phyloP scores from a whole-genome alignment of 1,139 yeast species.

The Schwanniomyces etchellsii region DNA sequence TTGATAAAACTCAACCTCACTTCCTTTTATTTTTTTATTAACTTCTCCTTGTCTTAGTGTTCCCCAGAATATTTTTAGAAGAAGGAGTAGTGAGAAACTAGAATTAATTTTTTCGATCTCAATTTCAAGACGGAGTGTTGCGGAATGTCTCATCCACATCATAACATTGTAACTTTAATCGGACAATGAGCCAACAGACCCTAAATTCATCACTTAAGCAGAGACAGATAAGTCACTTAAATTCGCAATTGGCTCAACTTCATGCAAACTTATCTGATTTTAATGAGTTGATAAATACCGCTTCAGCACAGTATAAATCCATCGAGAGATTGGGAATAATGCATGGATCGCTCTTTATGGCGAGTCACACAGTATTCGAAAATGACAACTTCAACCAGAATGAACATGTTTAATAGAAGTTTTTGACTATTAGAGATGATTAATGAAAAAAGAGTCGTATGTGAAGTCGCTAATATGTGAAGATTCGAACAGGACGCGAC shows the following conservation, averaged over 20 bases:
- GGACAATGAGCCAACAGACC: slow-evolving; percentile 5
- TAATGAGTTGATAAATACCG: slow-evolving; percentile 47
- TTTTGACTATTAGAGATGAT: background rate
- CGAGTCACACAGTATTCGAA: slow-evolving; percentile 58
- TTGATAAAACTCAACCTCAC: too few relatives aligned
- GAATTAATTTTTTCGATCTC: too few relatives aligned
- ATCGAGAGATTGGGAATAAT: slow-evolving; percentile 54
- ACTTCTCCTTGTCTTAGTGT: too few relatives aligned
- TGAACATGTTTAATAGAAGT: slow-evolving; percentile 2
- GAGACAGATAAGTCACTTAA: slow-evolving; percentile 55
- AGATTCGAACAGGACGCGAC: too few relatives aligned
- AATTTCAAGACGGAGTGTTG: too few relatives aligned
- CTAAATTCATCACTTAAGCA: slow-evolving; percentile 21
- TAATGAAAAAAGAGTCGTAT: background rate
- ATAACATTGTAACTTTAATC: too few relatives aligned
- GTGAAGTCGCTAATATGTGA: background rate
- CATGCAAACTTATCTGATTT: slow-evolving; percentile 56
- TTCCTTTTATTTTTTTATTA: too few relatives aligned
- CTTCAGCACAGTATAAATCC: slow-evolving; percentile 51
- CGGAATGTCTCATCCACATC: too few relatives aligned
- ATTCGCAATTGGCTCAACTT: slow-evolving; percentile 57
- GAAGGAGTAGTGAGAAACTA: too few relatives aligned
- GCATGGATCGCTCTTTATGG: slow-evolving; percentile 62
- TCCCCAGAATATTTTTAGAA: too few relatives aligned
- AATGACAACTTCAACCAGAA: slow-evolving; percentile 27